Evolutionary conservation across 2,329 filamentous ascomycete genomes (phyloP).

Genomic region (Fusarium anthophilum): DNA sequence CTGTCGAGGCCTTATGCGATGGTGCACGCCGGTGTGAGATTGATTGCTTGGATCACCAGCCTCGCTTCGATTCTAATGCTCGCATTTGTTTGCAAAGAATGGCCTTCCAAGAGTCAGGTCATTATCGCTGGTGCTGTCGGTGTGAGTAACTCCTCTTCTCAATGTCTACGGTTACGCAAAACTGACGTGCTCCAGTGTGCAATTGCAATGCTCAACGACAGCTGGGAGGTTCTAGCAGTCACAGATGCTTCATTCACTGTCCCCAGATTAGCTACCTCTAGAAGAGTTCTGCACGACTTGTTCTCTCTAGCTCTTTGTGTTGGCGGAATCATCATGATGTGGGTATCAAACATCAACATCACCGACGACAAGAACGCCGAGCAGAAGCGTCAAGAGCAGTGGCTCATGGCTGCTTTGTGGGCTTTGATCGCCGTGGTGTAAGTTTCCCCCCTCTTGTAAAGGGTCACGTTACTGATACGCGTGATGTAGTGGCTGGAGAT

Average conservation of each 20-base stretch:
- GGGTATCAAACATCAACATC: constrained; percentile 45
- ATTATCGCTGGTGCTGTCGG: constrained; percentile 46
- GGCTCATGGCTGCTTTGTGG: constrained; percentile 37
- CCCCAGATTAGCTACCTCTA: constrained; percentile 39
- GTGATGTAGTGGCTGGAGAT: constrained; percentile 38
- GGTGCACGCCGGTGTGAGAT: constrained; percentile 39
- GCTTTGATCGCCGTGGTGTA: constrained; percentile 40
- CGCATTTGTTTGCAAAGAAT: constrained; percentile 46
- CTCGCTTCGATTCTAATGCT: constrained; percentile 46
- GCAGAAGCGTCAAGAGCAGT: constrained; percentile 26
- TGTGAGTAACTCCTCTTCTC: constrained; percentile 35
- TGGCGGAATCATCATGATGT: constrained; percentile 48
- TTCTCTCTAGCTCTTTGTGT: constrained; percentile 47
- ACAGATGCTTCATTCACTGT: constrained; percentile 42
- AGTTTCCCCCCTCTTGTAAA: background rate
- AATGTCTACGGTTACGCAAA: background rate
- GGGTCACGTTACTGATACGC: background rate
- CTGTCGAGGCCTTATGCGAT: constrained; percentile 30
- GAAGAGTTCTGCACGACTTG: constrained; percentile 47
- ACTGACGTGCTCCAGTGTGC: constrained; percentile 37
- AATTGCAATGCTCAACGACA: constrained; percentile 50
- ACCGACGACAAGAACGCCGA: constrained; percentile 1
- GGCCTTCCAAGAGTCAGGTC: constrained; percentile 43
- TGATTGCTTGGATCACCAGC: constrained; percentile 46
- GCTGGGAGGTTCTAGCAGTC: constrained; percentile 48